Base-by-base conservation (phyloP, 225 moss, liverwort and hornwort genomes). In the Rhytidiadelphus loreus region DNA sequence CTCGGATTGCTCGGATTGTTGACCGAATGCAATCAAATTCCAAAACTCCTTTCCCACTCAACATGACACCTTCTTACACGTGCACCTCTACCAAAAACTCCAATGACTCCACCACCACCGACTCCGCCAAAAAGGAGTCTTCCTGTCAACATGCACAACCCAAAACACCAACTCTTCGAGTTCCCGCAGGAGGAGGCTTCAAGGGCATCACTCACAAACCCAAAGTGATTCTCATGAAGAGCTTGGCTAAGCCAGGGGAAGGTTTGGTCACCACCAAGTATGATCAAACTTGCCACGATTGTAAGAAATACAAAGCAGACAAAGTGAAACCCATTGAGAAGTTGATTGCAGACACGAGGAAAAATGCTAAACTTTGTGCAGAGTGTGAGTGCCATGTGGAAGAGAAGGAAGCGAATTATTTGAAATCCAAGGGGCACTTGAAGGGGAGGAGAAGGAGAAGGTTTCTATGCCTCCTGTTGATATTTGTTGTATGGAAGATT, bases 271-370 rank as follows among this genome's bases (percentile, higher is more conserved):
- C 15, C 15, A 88, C 77, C 60, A 86, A 86, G 60, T 44, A 86
- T 80, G 86, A 44, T 37, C 46, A 86, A 86, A 58, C 65, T 17
- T 91, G 80, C 56, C 58, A 35, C 3, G 29, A 86, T 4, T 91
- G 86, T 43, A 59, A 73, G 26, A 86, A 72, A 25, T 91, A 83
- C 29, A 48, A 86, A 72, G 50, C 16, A 2, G 89, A 89, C 64
- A 91, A 91, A 64, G 48, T 41, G 3, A 91, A 86, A 7, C 88
- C 91, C 19, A 89, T 91, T 33, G 86, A 91, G 26, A 86, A 83
- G 10, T 52, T 89, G 48, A 91, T 91, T 71, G 86, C 39, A 16
- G 80, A 89, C 13, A 89, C 83, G 5, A 86, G 83, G 83, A 65
- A 63, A 3, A 80, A 79, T n/a, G 80, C 80, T 2, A 83, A 78